phyloP scores from a whole-genome alignment of 495 filamentous ascomycete species.

The Pseudomonodictys pantanalensis region DNA sequence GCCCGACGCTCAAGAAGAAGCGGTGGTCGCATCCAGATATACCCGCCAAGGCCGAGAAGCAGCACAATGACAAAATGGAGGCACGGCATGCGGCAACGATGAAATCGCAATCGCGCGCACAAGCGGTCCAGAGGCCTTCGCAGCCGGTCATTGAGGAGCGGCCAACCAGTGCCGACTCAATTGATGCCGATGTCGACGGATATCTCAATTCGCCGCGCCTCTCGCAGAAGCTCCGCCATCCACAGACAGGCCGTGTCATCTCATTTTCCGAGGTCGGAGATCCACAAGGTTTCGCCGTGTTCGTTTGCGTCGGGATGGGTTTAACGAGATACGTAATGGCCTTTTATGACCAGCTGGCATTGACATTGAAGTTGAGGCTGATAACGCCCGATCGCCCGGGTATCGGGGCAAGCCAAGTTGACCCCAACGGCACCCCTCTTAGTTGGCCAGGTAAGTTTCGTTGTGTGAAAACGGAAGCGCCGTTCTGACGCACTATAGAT shows the following conservation, averaged over 20 bases:
- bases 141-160: conserved; percentile 39
- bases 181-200: conserved; percentile 77
- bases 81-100: conserved; percentile 5
- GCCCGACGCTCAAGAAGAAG: conserved; percentile 30
- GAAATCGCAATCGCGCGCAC: not conserved
- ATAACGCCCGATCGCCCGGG: conserved; percentile 94
- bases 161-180: conserved; percentile 75
- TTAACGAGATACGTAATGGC: conserved; percentile 92
- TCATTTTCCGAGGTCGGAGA: conserved; percentile 97
- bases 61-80: conserved; percentile 26
- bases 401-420: conserved; percentile 85
- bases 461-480: conserved; percentile 12
- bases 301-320: conserved; percentile 98
- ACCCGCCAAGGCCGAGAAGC: conserved; percentile 34
- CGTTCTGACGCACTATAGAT: conserved; percentile 51
- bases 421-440: conserved; percentile 79
- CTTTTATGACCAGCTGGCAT: conserved; percentile 95
- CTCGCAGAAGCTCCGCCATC: conserved; percentile 81
- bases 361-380: conserved; percentile 81
- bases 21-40: conserved; percentile 42
- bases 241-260: conserved; percentile 80
- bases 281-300: conserved; percentile 84
- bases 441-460: conserved; percentile 81
- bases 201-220: conserved; percentile 80
- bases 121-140: conserved; percentile 7